Base-by-base conservation (phyloP, 345 rosid species). In the Aquilaria sinensis region DNA sequence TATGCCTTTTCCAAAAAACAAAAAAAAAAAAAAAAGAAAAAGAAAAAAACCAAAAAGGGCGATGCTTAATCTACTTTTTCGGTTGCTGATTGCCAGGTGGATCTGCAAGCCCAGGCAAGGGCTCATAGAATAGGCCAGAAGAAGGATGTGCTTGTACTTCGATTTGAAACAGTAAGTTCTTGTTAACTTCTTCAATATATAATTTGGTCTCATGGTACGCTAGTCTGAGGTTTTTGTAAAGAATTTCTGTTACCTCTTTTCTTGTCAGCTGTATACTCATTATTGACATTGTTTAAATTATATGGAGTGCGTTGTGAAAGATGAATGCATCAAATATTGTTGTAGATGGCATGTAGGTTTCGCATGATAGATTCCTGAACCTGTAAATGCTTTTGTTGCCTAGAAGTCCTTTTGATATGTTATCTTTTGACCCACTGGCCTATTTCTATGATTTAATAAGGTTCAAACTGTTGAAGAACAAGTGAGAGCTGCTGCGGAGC, bases 41-140 rank as follows among this genome's bases (percentile, higher is more conserved):
- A 5, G 10, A 51, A 23, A 23, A 23, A 23, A 23, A 23, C 23
- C 23, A 23, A 23, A 23, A 23, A 23, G 23, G 23, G 1, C 23
- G 37, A 5, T 12, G 52, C 15, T 58, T 56, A 51, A 41, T 52
- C 49, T 33, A 31, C 8, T 57, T 31, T 34, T 61, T 67, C 56
- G 37, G 32, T 55, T 12, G 33, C 3, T 58, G 7, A 31, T 53
- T 73, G 23, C 70, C 72, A 91, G 97, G 97, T 91, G 74, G 97
- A 91, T 79, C 86, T 91, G 74, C 97, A 91, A 86, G 97, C 97
- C 47, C 96, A 91, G 70, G 97, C 96, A 56, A 88, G 97, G 77
- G 97, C 97, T 50, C 97, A 91, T 67, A 85, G 97, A 80, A 79
- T 91, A 72, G 97, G 97, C 70, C 97, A 91, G 82, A 91, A 91